Conservation (phyloP, 331 rosid species). For the Rosa hybrid region DNA sequence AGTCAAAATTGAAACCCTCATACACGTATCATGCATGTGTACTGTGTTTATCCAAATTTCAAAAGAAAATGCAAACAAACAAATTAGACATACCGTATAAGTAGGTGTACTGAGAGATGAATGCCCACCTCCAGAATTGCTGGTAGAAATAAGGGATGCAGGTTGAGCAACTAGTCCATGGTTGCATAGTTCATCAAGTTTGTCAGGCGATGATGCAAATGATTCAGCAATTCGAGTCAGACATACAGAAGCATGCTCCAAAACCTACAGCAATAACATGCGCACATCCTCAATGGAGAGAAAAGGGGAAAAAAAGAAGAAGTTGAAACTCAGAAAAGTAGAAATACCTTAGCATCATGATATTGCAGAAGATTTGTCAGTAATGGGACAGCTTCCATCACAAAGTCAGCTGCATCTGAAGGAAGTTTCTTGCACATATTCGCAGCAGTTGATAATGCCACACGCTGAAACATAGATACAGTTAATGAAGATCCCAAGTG, state of each 20-base stretch:
- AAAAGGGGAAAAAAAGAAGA: background rate
- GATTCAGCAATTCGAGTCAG: constrained; percentile 99
- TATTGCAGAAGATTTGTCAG: constrained; percentile 95
- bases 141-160: constrained; percentile 86
- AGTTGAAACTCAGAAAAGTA: background rate
- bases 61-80: background rate
- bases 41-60: background rate
- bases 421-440: constrained; percentile 99
- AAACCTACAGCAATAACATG: constrained; percentile 55
- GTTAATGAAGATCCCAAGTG: background rate
- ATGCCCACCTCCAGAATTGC: constrained; percentile 96
- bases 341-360: constrained; percentile 89
- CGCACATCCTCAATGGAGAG: background rate
- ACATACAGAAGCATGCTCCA: constrained; percentile 98
- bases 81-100: constrained; percentile 65
- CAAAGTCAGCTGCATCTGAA: constrained; percentile 97
- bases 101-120: constrained; percentile 92
- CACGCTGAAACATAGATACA: constrained; percentile 59
- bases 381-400: constrained; percentile 99
- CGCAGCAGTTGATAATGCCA: constrained; percentile 97
- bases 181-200: constrained; percentile 86
- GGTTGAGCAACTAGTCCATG: constrained; percentile 95
- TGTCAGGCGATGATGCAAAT: constrained; percentile 90
- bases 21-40: background rate
- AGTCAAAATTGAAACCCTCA: constrained; percentile 31